Evolutionary conservation across 1,284 basidiomycete genomes (phyloP).

Genomic region (Ustilago xerochloae): DNA sequence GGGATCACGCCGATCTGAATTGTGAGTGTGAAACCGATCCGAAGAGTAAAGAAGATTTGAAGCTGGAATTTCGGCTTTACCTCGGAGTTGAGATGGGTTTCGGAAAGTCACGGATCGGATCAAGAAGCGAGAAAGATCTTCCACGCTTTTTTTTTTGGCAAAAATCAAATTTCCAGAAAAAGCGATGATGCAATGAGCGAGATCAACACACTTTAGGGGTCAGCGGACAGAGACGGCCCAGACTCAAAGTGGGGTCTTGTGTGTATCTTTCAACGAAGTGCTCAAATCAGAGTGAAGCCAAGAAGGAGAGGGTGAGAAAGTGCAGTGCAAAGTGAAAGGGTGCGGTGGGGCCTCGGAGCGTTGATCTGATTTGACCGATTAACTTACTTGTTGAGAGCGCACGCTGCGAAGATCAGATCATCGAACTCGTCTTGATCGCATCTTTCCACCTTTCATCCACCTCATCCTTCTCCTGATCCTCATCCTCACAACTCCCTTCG

Average conservation of each 20-base stretch:
- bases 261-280: too few species aligned
- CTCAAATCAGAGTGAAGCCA: too few species aligned
- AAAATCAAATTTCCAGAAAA: not conserved
- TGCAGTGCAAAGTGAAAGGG: too few species aligned
- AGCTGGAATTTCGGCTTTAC: constrained; percentile 28
- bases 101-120: constrained; percentile 36
- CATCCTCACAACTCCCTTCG: not conserved
- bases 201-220: too few species aligned
- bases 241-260: too few species aligned
- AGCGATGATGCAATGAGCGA: too few species aligned
- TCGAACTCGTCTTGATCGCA: not conserved
- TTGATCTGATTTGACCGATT: not conserved
- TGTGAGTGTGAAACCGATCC: too few species aligned
- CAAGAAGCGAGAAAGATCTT: too few species aligned
- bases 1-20: not conserved
- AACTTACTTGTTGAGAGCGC: not conserved
- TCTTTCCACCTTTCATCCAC: constrained; percentile 7
- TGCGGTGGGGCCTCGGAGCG: not conserved
- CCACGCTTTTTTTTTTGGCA: too few species aligned
- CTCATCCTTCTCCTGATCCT: not conserved
- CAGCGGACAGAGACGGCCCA: too few species aligned
- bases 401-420: not conserved
- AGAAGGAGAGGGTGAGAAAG: too few species aligned
- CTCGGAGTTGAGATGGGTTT: not conserved
- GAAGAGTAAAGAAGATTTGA: too few species aligned